Evolutionary conservation across 2,329 filamentous ascomycete species (phyloP), one percentile per base, ranked within the genome.

Genomic region (Colletotrichum sp.): DNA sequence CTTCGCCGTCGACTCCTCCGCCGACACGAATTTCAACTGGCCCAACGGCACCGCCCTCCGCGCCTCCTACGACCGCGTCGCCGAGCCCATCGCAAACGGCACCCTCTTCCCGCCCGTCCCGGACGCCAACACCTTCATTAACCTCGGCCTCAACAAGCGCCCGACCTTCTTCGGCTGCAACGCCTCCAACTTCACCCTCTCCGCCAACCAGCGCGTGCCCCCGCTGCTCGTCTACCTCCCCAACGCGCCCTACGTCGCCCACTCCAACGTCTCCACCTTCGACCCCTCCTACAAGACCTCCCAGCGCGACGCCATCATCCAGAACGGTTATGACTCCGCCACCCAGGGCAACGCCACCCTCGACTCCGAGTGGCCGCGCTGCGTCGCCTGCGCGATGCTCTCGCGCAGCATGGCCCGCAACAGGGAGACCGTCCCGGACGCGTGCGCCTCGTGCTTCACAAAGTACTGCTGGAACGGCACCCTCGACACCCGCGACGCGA

Each of bases 391-490:
- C 84, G 97, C 96, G 7, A 93, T 98, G 52, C 89, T 99, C 18
- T 91, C 90, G 69, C 91, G 96, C 77, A 95, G 93, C 79, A 91
- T 97, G 78, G 88, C 92, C 76, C 90, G 95, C 66, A 96, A 95
- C 1, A 88, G 89, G 21, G 94, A 93, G 1, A 77, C 86, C 0
- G 89, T 96, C 2, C 96, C 96, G 0, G 88, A 90, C 1, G 92
- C 91, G 12, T 99, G 97, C 86, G 88, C 86, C 59, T 81, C 89
- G 66, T 99, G 97, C 86, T 99, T 98, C 84, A 79, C 87, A 15
- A 85, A 87, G 24, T 98, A 98, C 87, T 99, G 97, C 90, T 99
- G 97, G 97, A 91, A 98, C 83, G 97, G 97, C n/a, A 94, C 91
- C 1, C 79, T 81, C 21, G 82, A 82, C 67, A 75, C 74, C 2